phyloP scores from a whole-genome alignment of 257 asterid genomes.

The Mentha longifolia region DNA sequence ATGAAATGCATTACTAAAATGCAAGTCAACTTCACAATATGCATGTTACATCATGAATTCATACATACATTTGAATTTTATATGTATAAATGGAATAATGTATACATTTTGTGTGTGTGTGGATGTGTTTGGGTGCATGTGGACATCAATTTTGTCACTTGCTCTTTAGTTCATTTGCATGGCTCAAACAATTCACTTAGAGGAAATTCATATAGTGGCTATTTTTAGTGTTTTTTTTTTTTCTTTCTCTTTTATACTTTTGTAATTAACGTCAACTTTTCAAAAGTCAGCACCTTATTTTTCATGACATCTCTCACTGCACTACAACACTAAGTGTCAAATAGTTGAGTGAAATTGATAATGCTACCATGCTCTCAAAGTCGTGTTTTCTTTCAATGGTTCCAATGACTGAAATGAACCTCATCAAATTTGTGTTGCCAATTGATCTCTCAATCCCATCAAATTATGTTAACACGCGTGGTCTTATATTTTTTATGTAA shows the following conservation, averaged over 20 bases:
- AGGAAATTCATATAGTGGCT: background rate
- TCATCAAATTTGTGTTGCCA: background rate
- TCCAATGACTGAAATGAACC: conserved; percentile 12
- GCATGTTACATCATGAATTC: conserved; percentile 40
- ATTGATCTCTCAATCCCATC: conserved; percentile 44
- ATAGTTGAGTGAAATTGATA: conserved; percentile 29
- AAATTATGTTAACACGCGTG: background rate
- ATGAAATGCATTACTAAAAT: conserved; percentile 62
- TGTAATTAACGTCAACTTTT: conserved; percentile 27
- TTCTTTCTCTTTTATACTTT: conserved; percentile 2
- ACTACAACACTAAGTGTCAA: conserved; percentile 35
- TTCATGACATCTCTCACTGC: conserved; percentile 6
- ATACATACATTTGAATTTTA: background rate
- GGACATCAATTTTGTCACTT: conserved; percentile 36
- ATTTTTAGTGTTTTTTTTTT: background rate
- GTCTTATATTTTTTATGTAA: background rate
- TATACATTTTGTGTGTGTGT: background rate
- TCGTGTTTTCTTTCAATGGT: conserved; percentile 30
- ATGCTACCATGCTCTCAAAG: conserved; percentile 19
- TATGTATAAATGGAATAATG: background rate
- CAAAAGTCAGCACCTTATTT: conserved; percentile 48
- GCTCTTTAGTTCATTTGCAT: conserved; percentile 42
- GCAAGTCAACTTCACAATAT: conserved; percentile 71
- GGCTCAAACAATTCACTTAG: conserved; percentile 33
- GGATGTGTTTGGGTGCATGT: conserved; percentile 37